Conservation (phyloP, 169 alveolate species). For the Plasmodium adleri region DNA sequence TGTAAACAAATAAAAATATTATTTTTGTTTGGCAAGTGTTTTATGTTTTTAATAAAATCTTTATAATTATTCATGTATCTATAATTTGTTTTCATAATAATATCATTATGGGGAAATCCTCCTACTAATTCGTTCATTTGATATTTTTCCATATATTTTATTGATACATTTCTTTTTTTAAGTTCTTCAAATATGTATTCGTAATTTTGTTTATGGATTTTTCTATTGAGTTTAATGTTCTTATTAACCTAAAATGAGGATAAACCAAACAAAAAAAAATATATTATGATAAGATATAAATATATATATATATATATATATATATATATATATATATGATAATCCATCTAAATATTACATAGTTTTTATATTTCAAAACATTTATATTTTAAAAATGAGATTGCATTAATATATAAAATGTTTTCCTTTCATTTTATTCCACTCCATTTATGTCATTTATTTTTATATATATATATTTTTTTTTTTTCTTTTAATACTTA, state of each 20-base stretch:
- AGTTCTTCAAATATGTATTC: constrained; percentile 27
- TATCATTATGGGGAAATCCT: constrained; percentile 55
- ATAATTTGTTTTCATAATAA: constrained; percentile 26
- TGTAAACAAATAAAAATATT: constrained; percentile 44
- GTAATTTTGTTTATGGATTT: constrained; percentile 34
- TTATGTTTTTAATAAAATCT: constrained; percentile 14
- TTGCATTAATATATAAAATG: background rate
- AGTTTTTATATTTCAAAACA: background rate
- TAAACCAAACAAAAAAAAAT: background rate
- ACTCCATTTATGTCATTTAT: background rate
- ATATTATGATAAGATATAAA: background rate
- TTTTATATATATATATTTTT: background rate
- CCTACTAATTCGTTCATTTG: constrained; percentile 60
- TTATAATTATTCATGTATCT: constrained; percentile 32
- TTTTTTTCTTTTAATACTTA: background rate
- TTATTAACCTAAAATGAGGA: constrained; percentile 19
- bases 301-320: background rate
- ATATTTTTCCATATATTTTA: background rate
- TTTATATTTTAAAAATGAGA: background rate
- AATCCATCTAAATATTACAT: background rate
- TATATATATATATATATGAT: background rate
- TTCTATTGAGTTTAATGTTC: constrained; percentile 9
- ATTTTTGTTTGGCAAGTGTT: background rate
- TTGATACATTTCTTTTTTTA: constrained; percentile 18
- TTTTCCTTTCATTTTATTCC: too few species aligned